Evolutionary conservation across 1,284 basidiomycete genomes (phyloP), one percentile per base, ranked within the genome.

Genomic region (Chalciporus sp.): DNA sequence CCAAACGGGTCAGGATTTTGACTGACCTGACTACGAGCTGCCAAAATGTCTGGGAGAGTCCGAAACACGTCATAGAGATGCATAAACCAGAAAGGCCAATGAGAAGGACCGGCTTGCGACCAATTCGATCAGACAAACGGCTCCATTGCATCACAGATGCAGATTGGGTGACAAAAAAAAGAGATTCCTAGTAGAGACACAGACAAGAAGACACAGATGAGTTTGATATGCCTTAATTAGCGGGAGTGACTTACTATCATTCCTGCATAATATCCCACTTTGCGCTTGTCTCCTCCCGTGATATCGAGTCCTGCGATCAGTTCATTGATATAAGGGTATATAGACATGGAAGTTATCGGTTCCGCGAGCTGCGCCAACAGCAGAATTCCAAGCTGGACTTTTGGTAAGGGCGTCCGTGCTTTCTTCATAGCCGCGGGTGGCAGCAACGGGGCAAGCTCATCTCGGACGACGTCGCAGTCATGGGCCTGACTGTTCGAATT

Each of bases 91-190:
- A 72, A 2, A 90, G 70, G 1, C 90, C 90, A 2, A 70, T 74
- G 52, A 91, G 73, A 52, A 92, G 81, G 35, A 92, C 81, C 2
- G 86, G 88, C 60, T 85, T 88, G 29, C 89, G 81, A 23, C 89
- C 89, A 33, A 90, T 72, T 41, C 77, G 73, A 65, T 92, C 89
- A 12, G 88, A 90, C n/a, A 84, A 61, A 26, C 85, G 80, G 65
- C 85, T 85, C 87, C 88, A 92, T 51, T 88, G 82, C 43, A 92
- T 72, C 26, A 90, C 85, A 19, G 85, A 83, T 54, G 82, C 64
- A 0, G 88, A 85, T 70, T 89, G 83, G 6, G 86, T 82, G 39
- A 85, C 72, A 58, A 84, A 89, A 73, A 90, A 90, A 27, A 88
- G 70, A 8, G 86, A 88, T 79, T 88, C 81, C 86, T 89, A 44